Evolutionary conservation across 768 basidiomycete genomes (phyloP), one percentile per base, ranked within the genome.

Genomic region (Mycena metata): DNA sequence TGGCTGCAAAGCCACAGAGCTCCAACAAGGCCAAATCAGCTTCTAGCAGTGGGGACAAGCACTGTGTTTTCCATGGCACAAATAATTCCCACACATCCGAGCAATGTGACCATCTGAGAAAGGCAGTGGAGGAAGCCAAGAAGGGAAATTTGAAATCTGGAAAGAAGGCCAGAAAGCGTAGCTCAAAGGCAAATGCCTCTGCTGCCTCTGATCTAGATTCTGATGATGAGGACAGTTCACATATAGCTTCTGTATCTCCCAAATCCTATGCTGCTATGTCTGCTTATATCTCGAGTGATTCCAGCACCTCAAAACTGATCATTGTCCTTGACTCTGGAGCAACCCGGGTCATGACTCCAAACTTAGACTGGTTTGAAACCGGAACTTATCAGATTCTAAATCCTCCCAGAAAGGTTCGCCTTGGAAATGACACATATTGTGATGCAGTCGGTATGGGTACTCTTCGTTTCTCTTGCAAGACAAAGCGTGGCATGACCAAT

Each of bases 381-480:
- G 36, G 41, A 16, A 36, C 69, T 21, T 70, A 39, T 36, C 30
- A 21, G 17, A 6, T n/a, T 16, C 45, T 70, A 16, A 36, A 61
- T 36, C 46, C 58, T 17, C 69, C 66, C 8, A 43, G 49, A 21
- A 35, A 30, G 5, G 66, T 70, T 17, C 51, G 55, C 30, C 61
- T 70, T 16, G 66, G 69, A 9, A 60, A 71, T 61, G 49, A 71
- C 36, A 68, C 69, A 17, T 35, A 39, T 11, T 59, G 52, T 55
- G 60, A 67, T 33, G 66, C 69, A 26, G 24, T 60, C 17, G 69
- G 60, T 16, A 50, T 23, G 7, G 69, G 66, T 11, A 63, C 42
- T 10, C 41, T 71, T 8, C 13, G 23, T 19, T 41, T 67, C 9
- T 43, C 49, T 11, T 52, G 51, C 19, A 60, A 46, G 19, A 54